phyloP scores from a whole-genome alignment of 1,284 basidiomycete genomes.

The Volvariella volvacea region DNA sequence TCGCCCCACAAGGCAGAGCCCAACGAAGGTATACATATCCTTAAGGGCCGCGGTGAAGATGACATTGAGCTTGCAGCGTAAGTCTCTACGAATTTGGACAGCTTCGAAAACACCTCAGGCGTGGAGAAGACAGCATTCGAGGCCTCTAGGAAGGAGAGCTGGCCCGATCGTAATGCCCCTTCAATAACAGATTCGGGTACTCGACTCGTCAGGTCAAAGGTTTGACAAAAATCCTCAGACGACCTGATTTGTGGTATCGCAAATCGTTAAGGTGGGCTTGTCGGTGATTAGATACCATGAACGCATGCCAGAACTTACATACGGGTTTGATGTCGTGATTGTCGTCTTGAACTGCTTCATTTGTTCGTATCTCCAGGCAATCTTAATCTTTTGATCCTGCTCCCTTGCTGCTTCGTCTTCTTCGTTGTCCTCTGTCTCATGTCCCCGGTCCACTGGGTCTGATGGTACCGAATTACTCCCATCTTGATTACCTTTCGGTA shows the following conservation, averaged over 20 bases:
- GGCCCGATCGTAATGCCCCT: slow-evolving; percentile 29
- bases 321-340: slow-evolving; percentile 43
- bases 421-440: slow-evolving; percentile 32
- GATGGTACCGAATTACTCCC: slow-evolving; percentile 12
- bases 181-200: slow-evolving; percentile 47
- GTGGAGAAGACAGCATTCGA: slow-evolving; percentile 9
- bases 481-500: slow-evolving; percentile 26
- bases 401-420: slow-evolving; percentile 28
- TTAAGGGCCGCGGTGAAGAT: slow-evolving; percentile 30
- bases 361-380: slow-evolving; percentile 93
- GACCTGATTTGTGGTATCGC: slow-evolving; percentile 28
- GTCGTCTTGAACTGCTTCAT: slow-evolving; percentile 92
- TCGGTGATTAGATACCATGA: neutral
- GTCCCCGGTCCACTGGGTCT: slow-evolving; percentile 21
- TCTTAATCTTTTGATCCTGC: slow-evolving; percentile 56
- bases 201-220: slow-evolving; percentile 66
- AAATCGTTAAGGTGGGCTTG: slow-evolving; percentile 8
- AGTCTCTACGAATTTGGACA: slow-evolving; percentile 10
- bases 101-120: slow-evolving; percentile 6
- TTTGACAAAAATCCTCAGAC: slow-evolving; percentile 55
- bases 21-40: slow-evolving; percentile 67
- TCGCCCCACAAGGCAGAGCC: slow-evolving; percentile 73
- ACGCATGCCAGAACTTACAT: slow-evolving; percentile 31
- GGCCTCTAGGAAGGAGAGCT: slow-evolving; percentile 29
- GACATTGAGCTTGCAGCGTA: slow-evolving; percentile 9